phyloP scores from a whole-genome alignment of 139 green algal species.

The Chlorella sp. region DNA sequence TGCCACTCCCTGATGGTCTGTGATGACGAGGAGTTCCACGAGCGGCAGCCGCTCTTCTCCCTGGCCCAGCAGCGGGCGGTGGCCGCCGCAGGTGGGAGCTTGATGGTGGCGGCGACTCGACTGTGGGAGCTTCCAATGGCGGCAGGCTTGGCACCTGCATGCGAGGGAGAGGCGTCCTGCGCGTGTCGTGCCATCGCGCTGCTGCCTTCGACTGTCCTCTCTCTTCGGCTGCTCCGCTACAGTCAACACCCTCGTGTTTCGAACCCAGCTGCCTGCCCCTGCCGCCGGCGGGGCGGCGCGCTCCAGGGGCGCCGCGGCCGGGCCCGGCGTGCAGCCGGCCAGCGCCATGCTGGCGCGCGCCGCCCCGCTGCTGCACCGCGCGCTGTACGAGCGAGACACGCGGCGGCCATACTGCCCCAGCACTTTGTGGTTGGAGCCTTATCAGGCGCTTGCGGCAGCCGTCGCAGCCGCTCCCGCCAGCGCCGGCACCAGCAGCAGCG shows the following conservation, averaged over 20 bases:
- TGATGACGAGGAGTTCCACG: slow-evolving; percentile 86
- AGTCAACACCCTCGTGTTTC: slow-evolving; percentile 84
- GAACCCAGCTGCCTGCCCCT: slow-evolving; percentile 46
- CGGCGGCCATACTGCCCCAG: slow-evolving; percentile 74
- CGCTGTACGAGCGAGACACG: slow-evolving; percentile 82
- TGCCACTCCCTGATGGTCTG: slow-evolving; percentile 80
- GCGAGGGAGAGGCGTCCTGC: too few species aligned
- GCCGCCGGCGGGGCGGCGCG: not conserved
- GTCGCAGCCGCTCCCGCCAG: not conserved
- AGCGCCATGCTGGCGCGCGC: not conserved
- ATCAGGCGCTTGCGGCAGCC: slow-evolving; percentile 22
- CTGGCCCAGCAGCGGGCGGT: slow-evolving; percentile 64
- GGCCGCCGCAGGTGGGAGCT: too few species aligned
- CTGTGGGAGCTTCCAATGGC: too few species aligned
- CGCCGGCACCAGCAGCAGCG: not conserved
- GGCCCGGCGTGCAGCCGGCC: not conserved
- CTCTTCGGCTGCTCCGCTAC: too few species aligned
- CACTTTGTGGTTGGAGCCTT: slow-evolving; percentile 85
- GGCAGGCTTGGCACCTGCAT: too few species aligned
- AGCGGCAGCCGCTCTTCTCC: slow-evolving; percentile 53
- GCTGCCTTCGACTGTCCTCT: too few species aligned
- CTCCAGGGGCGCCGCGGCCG: not conserved
- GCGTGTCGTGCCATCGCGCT: too few species aligned
- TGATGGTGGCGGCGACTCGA: too few species aligned
- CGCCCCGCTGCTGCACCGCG: slow-evolving; percentile 20